These are phyloP conservation scores for Penicillium paxilli DNA, from an alignment of 495 filamentous ascomycete genomes.

Conservation along the genomic window DNA sequence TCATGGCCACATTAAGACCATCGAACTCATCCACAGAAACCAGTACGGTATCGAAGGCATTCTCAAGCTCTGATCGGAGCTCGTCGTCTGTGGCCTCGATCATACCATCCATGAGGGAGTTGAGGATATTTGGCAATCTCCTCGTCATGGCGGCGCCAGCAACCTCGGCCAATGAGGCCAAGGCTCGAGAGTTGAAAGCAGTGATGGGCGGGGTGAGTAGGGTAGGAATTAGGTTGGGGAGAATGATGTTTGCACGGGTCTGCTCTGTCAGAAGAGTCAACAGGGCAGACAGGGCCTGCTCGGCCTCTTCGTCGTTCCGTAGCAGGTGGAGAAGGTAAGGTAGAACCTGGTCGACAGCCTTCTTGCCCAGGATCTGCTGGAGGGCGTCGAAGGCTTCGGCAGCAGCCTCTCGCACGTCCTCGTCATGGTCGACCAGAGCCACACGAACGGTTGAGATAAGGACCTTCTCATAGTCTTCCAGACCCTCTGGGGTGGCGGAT, in stretches of 20 bases:
- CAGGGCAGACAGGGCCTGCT: constrained; percentile 89
- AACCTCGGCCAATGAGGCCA: constrained; percentile 90
- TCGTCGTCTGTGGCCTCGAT: constrained; percentile 74
- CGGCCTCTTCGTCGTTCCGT: constrained; percentile 78
- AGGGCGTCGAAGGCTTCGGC: constrained; percentile 95
- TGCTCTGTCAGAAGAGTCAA: constrained; percentile 92
- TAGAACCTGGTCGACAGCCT: constrained; percentile 88
- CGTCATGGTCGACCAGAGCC: constrained; percentile 85
- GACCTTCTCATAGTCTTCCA: constrained; percentile 93
- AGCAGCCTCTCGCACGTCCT: constrained; percentile 90
- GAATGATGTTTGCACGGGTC: constrained; percentile 90
- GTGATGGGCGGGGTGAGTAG: constrained; percentile 87
- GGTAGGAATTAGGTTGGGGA: constrained; percentile 93
- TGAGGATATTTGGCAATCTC: constrained; percentile 83
- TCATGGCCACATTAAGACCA: constrained; percentile 93
- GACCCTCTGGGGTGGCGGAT: constrained; percentile 83
- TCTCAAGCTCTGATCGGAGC: constrained; percentile 69
- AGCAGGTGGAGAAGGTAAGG: constrained; percentile 88
- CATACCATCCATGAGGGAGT: constrained; percentile 90
- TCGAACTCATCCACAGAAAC: constrained; percentile 94
- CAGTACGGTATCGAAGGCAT: constrained; percentile 82
- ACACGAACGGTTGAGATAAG: constrained; percentile 92
- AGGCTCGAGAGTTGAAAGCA: constrained; percentile 87
- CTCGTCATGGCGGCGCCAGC: constrained; percentile 86
- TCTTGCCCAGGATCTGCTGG: constrained; percentile 91